Evolutionary conservation across 805 yeast genomes (phyloP).

Genomic region (Candida nitratophila): DNA sequence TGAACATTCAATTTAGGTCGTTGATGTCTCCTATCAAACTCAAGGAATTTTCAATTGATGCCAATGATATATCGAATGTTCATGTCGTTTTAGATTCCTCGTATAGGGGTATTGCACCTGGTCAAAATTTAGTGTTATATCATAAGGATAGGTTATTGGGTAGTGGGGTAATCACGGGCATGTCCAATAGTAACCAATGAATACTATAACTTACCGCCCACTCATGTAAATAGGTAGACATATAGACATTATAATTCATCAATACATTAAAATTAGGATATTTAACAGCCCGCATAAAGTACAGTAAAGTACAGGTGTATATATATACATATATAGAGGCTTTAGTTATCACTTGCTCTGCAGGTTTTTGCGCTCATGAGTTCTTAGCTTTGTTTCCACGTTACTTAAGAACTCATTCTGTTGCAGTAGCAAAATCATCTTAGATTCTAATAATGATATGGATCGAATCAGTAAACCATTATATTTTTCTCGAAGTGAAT

Average conservation of each 20-base stretch:
- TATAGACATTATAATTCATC: conserved; percentile 3
- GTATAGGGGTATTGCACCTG: conserved; percentile 79
- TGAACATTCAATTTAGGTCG: conserved; percentile 65
- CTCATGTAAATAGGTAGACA: not conserved
- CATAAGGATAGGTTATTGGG: conserved; percentile 63
- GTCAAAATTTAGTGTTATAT: conserved; percentile 79
- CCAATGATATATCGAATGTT: conserved; percentile 10
- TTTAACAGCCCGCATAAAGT: no score
- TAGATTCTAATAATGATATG: conserved; percentile 10
- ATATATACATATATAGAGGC: no score
- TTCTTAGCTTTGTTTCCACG: conserved; percentile 5
- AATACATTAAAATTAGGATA: no score
- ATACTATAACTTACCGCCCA: not conserved
- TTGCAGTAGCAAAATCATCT: conserved; percentile 12
- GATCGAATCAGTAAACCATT: conserved; percentile 10
- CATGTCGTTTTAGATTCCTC: conserved; percentile 33
- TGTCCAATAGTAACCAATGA: conserved; percentile 1
- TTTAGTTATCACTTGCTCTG: no score
- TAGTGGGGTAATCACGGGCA: conserved; percentile 34
- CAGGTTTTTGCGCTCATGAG: no score
- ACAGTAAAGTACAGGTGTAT: no score
- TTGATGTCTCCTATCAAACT: conserved; percentile 48
- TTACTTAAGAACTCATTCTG: conserved; percentile 8
- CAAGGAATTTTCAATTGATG: conserved; percentile 11
- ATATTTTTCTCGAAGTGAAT: conserved; percentile 3